phyloP scores from a whole-genome alignment of 2,329 filamentous ascomycete genomes.

The Pestalotiopsis sp. region DNA sequence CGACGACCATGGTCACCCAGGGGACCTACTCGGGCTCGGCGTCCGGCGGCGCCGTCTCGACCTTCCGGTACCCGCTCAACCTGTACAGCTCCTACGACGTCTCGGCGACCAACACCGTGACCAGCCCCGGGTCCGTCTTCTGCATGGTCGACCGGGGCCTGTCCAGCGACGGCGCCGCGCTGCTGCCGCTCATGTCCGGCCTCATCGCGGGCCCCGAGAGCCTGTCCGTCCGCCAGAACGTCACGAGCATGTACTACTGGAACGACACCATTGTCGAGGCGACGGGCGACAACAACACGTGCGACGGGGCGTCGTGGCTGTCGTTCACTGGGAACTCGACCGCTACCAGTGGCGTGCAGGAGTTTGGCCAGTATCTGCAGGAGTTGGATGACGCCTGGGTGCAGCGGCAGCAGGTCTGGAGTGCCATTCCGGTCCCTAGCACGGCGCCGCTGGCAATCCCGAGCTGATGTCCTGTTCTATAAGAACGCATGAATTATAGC shows the following conservation, averaged over 20 bases:
- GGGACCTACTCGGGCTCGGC: constrained; percentile 26
- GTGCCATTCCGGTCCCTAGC: constrained; percentile 21
- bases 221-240: constrained; percentile 30
- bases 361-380: constrained; percentile 25
- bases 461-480: background rate
- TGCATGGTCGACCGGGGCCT: constrained; percentile 32
- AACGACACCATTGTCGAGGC: constrained; percentile 34
- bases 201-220: constrained; percentile 20
- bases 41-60: constrained; percentile 21
- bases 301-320: constrained; percentile 30
- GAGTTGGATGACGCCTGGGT: constrained; percentile 27
- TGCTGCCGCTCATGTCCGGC: constrained; percentile 26
- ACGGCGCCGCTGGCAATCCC: constrained; percentile 23
- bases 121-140: constrained; percentile 32
- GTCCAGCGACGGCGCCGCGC: constrained; percentile 23
- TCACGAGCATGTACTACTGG: constrained; percentile 34
- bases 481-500: background rate
- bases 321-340: constrained; percentile 26
- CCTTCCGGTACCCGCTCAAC: constrained; percentile 32
- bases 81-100: constrained; percentile 34
- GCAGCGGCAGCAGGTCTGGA: constrained; percentile 23
- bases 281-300: constrained; percentile 26
- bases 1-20: constrained; percentile 28
- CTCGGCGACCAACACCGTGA: constrained; percentile 24
- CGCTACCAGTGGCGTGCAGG: constrained; percentile 19